Evolutionary conservation across 1,284 basidiomycete genomes (phyloP).

Genomic region (Anthracocystis setariae): DNA sequence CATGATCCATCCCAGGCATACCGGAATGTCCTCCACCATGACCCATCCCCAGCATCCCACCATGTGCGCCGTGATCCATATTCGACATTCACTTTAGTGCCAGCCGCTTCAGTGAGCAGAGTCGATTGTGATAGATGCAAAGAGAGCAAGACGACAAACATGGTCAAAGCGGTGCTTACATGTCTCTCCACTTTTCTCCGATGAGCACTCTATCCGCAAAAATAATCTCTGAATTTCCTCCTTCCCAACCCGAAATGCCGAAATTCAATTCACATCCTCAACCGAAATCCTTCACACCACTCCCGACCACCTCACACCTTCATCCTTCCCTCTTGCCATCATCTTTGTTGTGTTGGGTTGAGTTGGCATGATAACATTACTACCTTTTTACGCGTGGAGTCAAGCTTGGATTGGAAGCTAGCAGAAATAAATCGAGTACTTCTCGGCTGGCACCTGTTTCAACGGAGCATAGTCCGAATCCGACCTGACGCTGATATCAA

Average conservation of each 20-base stretch:
- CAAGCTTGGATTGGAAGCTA: neutral
- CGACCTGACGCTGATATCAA: conserved; percentile 33
- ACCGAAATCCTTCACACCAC: too few species aligned
- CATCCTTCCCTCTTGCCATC: too few species aligned
- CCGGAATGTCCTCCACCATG: conserved; percentile 11
- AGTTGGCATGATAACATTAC: too few species aligned
- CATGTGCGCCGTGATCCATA: conserved; percentile 7
- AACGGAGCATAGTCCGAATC: conserved; percentile 10
- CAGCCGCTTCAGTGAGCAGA: neutral
- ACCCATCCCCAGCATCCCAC: conserved; percentile 26
- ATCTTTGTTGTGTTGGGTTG: too few species aligned
- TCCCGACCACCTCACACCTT: too few species aligned
- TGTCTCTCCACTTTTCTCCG: too few species aligned
- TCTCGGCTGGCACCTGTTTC: conserved; percentile 18
- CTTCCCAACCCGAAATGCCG: too few species aligned
- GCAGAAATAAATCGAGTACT: conserved; percentile 43
- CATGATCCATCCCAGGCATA: conserved; percentile 10
- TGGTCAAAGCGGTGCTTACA: too few species aligned
- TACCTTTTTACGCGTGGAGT: too few species aligned
- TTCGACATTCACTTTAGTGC: neutral
- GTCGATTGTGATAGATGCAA: neutral
- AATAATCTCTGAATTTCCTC: too few species aligned
- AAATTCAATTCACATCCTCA: too few species aligned
- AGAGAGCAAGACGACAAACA: neutral
- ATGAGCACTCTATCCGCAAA: too few species aligned